Conservation (phyloP, 1,284 basidiomycete genomes). For the Leucoagaricus sp. region DNA sequence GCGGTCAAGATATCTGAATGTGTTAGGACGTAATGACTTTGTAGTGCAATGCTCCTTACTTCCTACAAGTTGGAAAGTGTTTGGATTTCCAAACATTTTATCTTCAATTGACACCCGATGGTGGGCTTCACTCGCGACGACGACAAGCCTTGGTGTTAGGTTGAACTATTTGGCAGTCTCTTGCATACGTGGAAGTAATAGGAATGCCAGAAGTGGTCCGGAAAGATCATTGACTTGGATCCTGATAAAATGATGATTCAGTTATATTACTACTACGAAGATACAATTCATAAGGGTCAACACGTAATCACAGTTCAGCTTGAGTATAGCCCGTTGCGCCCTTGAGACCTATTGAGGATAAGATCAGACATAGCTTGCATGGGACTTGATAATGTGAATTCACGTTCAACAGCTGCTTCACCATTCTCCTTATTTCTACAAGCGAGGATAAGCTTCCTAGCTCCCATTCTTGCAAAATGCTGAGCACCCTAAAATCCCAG, state of each 20-base stretch:
- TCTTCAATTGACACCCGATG: slow-evolving; percentile 23
- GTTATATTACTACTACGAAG: too few species aligned
- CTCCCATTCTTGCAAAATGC: slow-evolving; percentile 44
- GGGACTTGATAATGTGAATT: slow-evolving; percentile 12
- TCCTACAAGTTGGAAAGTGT: slow-evolving; percentile 29
- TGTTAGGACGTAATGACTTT: too few species aligned
- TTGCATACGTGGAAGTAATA: slow-evolving; percentile 42
- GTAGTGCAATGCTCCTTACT: slow-evolving; percentile 32
- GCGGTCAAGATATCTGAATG: too few species aligned
- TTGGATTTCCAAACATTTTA: slow-evolving; percentile 23
- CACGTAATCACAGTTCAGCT: too few species aligned
- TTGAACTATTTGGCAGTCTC: slow-evolving; percentile 31
- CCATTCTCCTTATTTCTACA: slow-evolving; percentile 32
- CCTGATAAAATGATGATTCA: too few species aligned
- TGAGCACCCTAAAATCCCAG: slow-evolving; percentile 44
- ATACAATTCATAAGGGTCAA: too few species aligned
- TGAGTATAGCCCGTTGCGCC: slow-evolving; percentile 35
- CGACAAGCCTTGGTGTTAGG: slow-evolving; percentile 31
- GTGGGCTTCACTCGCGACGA: slow-evolving; percentile 39
- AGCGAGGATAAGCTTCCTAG: slow-evolving; percentile 39
- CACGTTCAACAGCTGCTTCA: slow-evolving; percentile 33
- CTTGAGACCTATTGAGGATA: slow-evolving; percentile 19
- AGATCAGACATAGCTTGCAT: too few species aligned
- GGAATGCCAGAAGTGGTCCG: slow-evolving; percentile 37
- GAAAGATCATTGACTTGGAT: slow-evolving; percentile 46